Evolutionary conservation across 306 rosid species (phyloP).

Genomic region (Gleditsia sinensis): DNA sequence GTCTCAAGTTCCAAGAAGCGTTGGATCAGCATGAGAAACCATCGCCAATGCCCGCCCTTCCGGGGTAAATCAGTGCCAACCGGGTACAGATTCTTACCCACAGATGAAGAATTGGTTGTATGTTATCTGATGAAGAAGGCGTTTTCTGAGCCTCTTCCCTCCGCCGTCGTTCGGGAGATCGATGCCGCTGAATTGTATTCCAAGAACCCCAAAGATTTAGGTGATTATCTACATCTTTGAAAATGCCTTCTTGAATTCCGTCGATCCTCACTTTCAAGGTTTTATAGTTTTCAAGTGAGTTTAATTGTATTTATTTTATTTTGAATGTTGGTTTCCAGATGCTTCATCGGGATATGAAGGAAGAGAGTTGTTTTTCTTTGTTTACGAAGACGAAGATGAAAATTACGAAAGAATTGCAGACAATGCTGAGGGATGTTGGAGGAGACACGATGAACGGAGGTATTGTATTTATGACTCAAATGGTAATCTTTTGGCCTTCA

Average conservation of each 20-base stretch:
- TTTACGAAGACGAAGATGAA: not conserved
- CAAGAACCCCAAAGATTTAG: not conserved
- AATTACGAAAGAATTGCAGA: not conserved
- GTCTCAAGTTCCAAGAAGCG: no score
- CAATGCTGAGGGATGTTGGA: not conserved
- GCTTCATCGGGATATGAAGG: no score
- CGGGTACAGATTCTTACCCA: slow-evolving; percentile 1
- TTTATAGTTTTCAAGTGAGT: no score
- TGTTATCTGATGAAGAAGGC: not conserved
- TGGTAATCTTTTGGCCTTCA: not conserved
- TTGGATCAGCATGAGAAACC: no score
- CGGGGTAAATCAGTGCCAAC: no score
- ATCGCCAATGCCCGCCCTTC: no score
- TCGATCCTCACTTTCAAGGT: not conserved
- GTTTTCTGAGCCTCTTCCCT: not conserved
- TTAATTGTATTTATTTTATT: no score
- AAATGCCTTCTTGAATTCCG: no score
- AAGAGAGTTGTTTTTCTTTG: slow-evolving; percentile 1
- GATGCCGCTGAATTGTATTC: not conserved
- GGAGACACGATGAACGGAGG: not conserved
- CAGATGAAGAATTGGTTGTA: not conserved
- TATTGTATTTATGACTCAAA: not conserved
- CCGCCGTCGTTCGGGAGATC: not conserved
- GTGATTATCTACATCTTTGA: not conserved
- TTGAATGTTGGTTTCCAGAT: no score